Evolutionary conservation across 73 alveolate species (phyloP).

Genomic region (Stentor coeruleus): DNA sequence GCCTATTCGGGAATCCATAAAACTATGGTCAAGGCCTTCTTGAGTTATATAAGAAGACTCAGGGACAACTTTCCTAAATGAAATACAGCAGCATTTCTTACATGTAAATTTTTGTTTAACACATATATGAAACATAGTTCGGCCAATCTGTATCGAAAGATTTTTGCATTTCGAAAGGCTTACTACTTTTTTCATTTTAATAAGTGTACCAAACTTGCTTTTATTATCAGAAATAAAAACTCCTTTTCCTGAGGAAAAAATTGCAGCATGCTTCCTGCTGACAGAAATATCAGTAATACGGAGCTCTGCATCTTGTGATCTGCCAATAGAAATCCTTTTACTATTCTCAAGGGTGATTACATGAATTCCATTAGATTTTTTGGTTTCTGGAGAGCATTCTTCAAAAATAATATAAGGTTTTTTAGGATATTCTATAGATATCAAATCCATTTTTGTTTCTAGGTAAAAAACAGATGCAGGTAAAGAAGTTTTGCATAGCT

Average conservation of each 20-base stretch:
- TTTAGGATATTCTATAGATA: no score
- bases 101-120: neutral
- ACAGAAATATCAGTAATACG: slow-evolving; percentile 51
- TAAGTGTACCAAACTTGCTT: slow-evolving; percentile 51
- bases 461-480: no score
- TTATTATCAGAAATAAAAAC: slow-evolving; percentile 40
- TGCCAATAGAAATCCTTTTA: slow-evolving; percentile 34
- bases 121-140: slow-evolving; percentile 4
- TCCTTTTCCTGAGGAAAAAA: slow-evolving; percentile 28
- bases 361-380: neutral
- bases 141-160: neutral
- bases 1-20: no score
- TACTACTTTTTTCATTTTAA: slow-evolving; percentile 32
- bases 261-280: slow-evolving; percentile 34
- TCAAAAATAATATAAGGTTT: slow-evolving; percentile 31
- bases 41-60: no score
- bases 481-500: slow-evolving; percentile 6
- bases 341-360: neutral
- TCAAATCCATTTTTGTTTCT: no score
- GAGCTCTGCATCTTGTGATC: slow-evolving; percentile 57
- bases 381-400: slow-evolving; percentile 24
- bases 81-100: neutral
- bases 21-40: no score
- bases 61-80: no score
- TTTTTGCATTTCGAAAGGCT: neutral